Base-by-base conservation (phyloP, 306 rosid genomes). In the Betula pendula region DNA sequence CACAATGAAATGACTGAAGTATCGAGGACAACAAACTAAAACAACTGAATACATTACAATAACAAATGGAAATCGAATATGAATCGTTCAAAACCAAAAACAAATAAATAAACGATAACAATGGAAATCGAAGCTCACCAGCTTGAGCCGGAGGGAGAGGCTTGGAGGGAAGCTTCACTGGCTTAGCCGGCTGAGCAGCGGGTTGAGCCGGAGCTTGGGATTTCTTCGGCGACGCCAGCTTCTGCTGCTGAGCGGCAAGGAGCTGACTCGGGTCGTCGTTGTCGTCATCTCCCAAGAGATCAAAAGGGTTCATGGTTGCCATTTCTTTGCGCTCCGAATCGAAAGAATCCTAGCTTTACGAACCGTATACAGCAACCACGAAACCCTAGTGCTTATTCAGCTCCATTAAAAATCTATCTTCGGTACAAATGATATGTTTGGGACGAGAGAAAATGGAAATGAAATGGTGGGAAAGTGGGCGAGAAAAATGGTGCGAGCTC, bases 81-180 rank as follows among this genome's bases (percentile, higher is more conserved):
- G 47, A 70, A 49, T 24, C 51, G 14, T n/a, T 3, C 2, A 45
- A 38, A 1, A 22, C 45, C 31, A 51, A 1, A 15, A 7, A 17
- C 15, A 9, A 6, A 16, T 14, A 2, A 52, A 52, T 11, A 52
- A 52, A 52, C 15, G 16, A 24, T 10, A 20, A 22, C 49, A 16
- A 50, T 3, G 24, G 44, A 33, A 45, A 49, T 42, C 2, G 27
- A 35, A 68, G 29, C 81, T 49, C 65, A 84, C 89, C 89, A 75
- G 93, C 86, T 85, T 87, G 89, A 27, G 89, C 75, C 19, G 90
- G 93, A 58, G 93, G 93, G 11, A 79, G 73, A 2, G 93, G 93
- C 89, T 89, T 89, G 79, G 89, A 79, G 2, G 93, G 93, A 1
- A 89, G 81, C 80, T 85, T 87, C 8, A 89, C 90, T 2, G 90